Evolutionary conservation across 1,284 basidiomycete species (phyloP).

Genomic region (Rhizoctonia solani): DNA sequence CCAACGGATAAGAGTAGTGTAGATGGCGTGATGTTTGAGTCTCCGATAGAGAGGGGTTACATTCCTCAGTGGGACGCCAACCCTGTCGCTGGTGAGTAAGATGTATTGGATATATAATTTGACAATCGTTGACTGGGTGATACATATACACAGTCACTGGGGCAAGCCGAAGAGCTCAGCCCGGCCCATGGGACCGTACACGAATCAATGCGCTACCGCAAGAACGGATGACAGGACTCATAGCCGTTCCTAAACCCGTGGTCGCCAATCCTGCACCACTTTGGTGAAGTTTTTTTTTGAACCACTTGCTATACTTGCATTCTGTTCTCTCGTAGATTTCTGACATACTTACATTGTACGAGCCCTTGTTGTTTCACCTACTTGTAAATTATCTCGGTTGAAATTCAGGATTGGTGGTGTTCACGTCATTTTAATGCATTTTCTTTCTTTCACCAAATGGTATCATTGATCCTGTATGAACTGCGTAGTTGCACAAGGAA

Average conservation of each 20-base stretch:
- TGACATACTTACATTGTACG: neutral
- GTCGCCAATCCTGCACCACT: conserved; percentile 17
- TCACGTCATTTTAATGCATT: neutral
- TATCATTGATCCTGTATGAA: too few relatives aligned
- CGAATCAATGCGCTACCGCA: conserved; percentile 11
- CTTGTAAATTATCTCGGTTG: conserved; percentile 1
- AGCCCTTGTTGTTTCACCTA: neutral
- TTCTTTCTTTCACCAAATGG: neutral
- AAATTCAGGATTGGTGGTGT: neutral
- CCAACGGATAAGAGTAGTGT: conserved; percentile 20
- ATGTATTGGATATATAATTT: too few relatives aligned
- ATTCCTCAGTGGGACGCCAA: conserved; percentile 14
- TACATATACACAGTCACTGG: neutral
- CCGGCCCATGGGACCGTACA: conserved; percentile 27
- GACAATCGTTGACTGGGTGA: neutral
- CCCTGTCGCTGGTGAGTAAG: conserved; percentile 7
- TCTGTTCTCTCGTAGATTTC: neutral
- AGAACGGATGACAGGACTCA: conserved; percentile 8
- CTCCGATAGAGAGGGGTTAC: neutral
- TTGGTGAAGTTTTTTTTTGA: neutral
- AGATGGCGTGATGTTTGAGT: conserved; percentile 23
- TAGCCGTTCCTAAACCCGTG: conserved; percentile 22
- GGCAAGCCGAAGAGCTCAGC: neutral
- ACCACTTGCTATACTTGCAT: neutral
- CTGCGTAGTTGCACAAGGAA: too few relatives aligned